Base-by-base conservation (phyloP, 2,329 filamentous ascomycete species). In the Harringtonia aguacate region DNA sequence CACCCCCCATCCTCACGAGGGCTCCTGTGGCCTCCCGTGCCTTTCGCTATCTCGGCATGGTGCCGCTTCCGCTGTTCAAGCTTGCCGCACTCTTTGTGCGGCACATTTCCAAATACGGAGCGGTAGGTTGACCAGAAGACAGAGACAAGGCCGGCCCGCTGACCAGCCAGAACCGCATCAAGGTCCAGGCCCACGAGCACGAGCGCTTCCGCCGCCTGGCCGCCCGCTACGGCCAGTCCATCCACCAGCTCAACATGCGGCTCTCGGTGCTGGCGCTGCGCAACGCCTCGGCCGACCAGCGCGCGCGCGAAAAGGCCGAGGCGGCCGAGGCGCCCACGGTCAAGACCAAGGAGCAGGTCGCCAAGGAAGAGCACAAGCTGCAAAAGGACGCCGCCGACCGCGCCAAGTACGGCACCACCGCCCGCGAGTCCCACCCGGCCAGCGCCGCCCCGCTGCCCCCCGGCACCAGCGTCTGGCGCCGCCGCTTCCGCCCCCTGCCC, bases 71-170 rank as follows among this genome's bases (percentile, higher is more conserved):
- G 18, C 65, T 83, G 17, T 83, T 83, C 63, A 83, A 83, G 64
- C 74, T 82, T 51, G 78, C 72, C 20, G 61, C 77, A 45, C 67
- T 82, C 38, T 78, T 82, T 52, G 67, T 82, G 55, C 72, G 76
- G 52, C 78, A 82, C 56, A 62, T 82, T 43, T 82, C 78, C 45
- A 82, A 82, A 62, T 82, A 82, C 67, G 78, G 78, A 56, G 78
- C 79, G 44, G 78, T 82, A 72, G 53, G 76, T 63, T 28, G 20
- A 42, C 31, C n/a, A n/a, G n/a, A 33, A 33, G 30, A 33, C n/a
- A 5, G n/a, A 15, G 31, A 4, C 31, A 15, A n/a, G n/a, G n/a
- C n/a, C 4, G 13, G 35, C 8, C 15, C 18, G 30, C 30, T 36
- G 34, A 9, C 18, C 22, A 17, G 22, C 4, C 49, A 82, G 78